Percentiles rank a stretch among this genome's conserved stretches.
phyloP scores from a whole-genome alignment of 2,329 filamentous ascomycete genomes.

The Ophiostoma pallidulum region DNA sequence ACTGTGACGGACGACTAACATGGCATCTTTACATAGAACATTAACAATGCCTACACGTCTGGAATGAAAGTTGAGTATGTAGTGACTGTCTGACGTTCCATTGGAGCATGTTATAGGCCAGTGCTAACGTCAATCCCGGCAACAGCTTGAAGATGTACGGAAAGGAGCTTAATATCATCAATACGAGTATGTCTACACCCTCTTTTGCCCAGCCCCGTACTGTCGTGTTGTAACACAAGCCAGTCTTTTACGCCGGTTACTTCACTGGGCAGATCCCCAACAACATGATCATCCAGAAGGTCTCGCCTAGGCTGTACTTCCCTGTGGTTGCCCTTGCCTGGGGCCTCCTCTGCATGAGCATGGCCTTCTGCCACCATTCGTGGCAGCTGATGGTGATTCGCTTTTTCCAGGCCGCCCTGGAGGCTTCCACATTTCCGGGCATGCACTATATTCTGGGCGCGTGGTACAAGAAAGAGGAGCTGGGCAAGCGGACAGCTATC shows the following conservation, averaged over 20 bases:
- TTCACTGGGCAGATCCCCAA: slow-evolving; percentile 10
- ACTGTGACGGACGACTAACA: neutral
- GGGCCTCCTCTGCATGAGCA: slow-evolving; percentile 5
- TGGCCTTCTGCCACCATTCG: slow-evolving; percentile 5
- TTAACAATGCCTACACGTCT: slow-evolving; percentile 10
- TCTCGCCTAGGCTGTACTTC: slow-evolving; percentile 6
- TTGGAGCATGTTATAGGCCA: too few species aligned
- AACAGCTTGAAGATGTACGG: neutral
- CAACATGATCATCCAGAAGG: slow-evolving; percentile 7
- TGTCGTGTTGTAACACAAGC: neutral
- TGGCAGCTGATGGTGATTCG: slow-evolving; percentile 22
- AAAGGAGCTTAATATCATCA: slow-evolving; percentile 11
- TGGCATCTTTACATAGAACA: neutral
- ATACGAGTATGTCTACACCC: slow-evolving; percentile 9
- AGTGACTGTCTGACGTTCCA: neutral
- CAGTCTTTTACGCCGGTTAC: slow-evolving; percentile 11
- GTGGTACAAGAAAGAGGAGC: slow-evolving; percentile 34
- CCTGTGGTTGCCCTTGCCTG: slow-evolving; percentile 1
- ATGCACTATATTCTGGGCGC: slow-evolving; percentile 27
- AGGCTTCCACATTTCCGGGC: slow-evolving; percentile 28
- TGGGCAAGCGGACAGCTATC: slow-evolving; percentile 31
- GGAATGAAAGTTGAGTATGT: slow-evolving; percentile 10
- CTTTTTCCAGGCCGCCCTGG: slow-evolving; percentile 34
- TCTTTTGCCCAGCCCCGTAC: neutral
- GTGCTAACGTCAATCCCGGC: neutral